These are phyloP conservation scores for Papiliotrema flavescens DNA, from an alignment of 1,284 basidiomycete genomes.

Conservation along the genomic window DNA sequence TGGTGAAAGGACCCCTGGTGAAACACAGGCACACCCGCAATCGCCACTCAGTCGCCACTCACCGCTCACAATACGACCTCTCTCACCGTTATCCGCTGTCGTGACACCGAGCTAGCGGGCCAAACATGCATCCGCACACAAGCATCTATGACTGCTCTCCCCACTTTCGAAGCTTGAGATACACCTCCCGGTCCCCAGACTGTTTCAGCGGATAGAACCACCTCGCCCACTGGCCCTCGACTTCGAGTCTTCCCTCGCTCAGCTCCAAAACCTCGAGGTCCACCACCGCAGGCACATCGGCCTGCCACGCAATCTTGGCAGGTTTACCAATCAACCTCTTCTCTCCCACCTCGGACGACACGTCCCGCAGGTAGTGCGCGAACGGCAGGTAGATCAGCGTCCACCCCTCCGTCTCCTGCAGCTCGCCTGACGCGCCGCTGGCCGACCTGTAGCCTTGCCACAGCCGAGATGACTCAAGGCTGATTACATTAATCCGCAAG, in stretches of 20 bases:
- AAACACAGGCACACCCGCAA: too few species aligned
- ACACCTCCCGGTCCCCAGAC: constrained; percentile 3
- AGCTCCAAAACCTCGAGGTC: constrained; percentile 24
- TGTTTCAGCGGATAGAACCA: constrained; percentile 17
- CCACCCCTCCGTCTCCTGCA: constrained; percentile 59
- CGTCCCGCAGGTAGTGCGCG: constrained; percentile 61
- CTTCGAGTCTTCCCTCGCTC: constrained; percentile 15
- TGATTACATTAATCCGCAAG: constrained; percentile 53
- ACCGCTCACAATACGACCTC: too few species aligned
- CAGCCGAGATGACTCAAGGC: neutral
- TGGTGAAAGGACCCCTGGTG: too few species aligned
- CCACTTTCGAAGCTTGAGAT: constrained; percentile 8
- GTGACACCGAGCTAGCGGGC: too few species aligned
- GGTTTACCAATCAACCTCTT: neutral
- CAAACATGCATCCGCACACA: too few species aligned
- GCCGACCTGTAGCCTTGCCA: constrained; percentile 10
- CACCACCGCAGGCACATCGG: constrained; percentile 13
- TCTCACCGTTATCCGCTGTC: too few species aligned
- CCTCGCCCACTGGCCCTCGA: constrained; percentile 19
- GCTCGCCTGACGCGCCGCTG: constrained; percentile 23
- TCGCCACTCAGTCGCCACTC: too few species aligned
- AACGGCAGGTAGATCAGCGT: constrained; percentile 68
- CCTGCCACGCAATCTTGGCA: constrained; percentile 14
- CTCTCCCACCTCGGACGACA: neutral
- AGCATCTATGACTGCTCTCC: neutral